Percentiles rank a stretch among this genome's conserved stretches.
Evolutionary conservation across 768 basidiomycete genomes (phyloP).

Genomic region (Russula dissimulans): DNA sequence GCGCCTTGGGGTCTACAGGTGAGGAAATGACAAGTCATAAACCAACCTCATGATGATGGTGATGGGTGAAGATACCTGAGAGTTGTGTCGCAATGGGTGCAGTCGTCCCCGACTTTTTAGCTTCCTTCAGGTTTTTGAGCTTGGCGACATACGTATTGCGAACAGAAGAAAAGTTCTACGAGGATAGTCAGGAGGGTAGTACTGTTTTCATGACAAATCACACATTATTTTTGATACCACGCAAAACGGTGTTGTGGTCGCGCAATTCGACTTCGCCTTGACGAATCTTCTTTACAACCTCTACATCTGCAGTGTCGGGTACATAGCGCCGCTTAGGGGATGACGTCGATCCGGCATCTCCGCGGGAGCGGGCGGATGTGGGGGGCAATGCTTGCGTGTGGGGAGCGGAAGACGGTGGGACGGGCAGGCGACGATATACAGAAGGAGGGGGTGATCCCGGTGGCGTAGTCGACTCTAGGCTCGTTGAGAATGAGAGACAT

Average conservation of each 20-base stretch:
- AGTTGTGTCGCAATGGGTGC: conserved; percentile 31
- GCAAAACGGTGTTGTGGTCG: conserved; percentile 74
- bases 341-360: conserved; percentile 17
- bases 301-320: conserved; percentile 66
- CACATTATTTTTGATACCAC: conserved; percentile 79
- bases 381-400: conserved; percentile 13
- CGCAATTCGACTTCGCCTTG: conserved; percentile 68
- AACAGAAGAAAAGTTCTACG: conserved; percentile 73
- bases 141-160: conserved; percentile 61
- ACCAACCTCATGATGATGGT: not conserved
- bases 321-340: conserved; percentile 68
- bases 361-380: conserved; percentile 15
- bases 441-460: conserved; percentile 42
- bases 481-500: not conserved
- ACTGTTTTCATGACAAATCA: conserved; percentile 23
- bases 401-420: conserved; percentile 19
- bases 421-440: conserved; percentile 1
- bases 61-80: conserved; percentile 24
- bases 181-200: not conserved
- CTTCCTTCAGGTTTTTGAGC: conserved; percentile 67
- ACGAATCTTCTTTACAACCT: conserved; percentile 79
- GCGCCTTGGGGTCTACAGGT: conserved; percentile 43
- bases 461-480: conserved; percentile 45
- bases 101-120: conserved; percentile 42
- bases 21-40: not conserved